phyloP scores from a whole-genome alignment of 2,329 filamentous ascomycete species.

The Neofusicoccum sp. region DNA sequence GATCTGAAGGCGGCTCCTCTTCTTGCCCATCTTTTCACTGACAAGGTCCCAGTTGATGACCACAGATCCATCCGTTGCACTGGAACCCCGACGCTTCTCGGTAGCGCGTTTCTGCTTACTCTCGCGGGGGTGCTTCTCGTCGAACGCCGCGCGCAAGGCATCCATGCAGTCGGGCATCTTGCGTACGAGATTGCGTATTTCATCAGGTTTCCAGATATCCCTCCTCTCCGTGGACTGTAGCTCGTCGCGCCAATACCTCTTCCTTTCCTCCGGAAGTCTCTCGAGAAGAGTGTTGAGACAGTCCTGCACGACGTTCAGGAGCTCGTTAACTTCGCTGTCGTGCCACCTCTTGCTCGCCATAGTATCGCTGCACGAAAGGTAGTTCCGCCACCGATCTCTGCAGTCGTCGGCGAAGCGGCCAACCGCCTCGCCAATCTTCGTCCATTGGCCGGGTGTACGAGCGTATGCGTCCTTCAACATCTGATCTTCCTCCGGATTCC shows the following conservation, averaged over 20 bases:
- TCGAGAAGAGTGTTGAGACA: slow-evolving; percentile 55
- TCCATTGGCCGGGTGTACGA: slow-evolving; percentile 61
- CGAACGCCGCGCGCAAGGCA: slow-evolving; percentile 2
- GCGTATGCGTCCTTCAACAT: slow-evolving; percentile 53
- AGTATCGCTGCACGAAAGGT: slow-evolving; percentile 61
- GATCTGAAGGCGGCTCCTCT: slow-evolving; percentile 68
- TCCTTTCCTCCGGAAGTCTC: slow-evolving; percentile 27
- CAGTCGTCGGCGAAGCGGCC: slow-evolving; percentile 68
- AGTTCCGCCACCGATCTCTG: slow-evolving; percentile 71
- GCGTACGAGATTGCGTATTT: slow-evolving; percentile 35
- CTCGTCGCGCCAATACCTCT: slow-evolving; percentile 20
- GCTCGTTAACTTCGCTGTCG: slow-evolving; percentile 59
- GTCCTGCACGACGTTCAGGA: slow-evolving; percentile 58
- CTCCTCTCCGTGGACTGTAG: slow-evolving; percentile 27
- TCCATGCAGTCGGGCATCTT: slow-evolving; percentile 24
- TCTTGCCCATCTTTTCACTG: slow-evolving; percentile 62
- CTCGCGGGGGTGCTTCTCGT: slow-evolving; percentile 8
- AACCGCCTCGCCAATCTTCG: slow-evolving; percentile 58
- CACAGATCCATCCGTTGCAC: slow-evolving; percentile 11
- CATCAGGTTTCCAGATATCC: slow-evolving; percentile 27
- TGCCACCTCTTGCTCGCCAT: slow-evolving; percentile 61
- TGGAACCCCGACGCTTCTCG: slow-evolving; percentile 11
- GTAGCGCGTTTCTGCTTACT: slow-evolving; percentile 18
- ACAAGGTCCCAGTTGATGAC: slow-evolving; percentile 67
- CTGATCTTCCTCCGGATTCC: slow-evolving; percentile 62